A percentile compares a stretch with the other conserved stretches of the same genome.
Evolutionary conservation across 2,329 filamentous ascomycete genomes (phyloP).

Genomic region (Fusarium sp.): DNA sequence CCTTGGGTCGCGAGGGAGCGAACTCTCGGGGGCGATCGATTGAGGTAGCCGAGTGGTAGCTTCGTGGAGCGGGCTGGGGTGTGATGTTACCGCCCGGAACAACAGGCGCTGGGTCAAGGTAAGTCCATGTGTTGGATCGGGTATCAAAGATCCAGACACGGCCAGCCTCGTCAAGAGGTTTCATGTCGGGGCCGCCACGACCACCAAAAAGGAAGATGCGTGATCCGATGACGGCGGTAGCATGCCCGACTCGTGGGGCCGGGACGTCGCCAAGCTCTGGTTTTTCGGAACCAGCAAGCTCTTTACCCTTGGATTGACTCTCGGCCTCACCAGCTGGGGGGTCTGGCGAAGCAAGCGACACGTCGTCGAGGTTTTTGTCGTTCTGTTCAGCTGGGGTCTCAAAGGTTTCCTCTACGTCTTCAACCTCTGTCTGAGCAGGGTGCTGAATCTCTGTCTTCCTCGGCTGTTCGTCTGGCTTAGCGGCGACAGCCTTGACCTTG

Average conservation of each 20-base stretch:
- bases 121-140: constrained; percentile 68
- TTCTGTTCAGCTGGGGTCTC: constrained; percentile 30
- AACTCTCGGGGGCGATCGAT: constrained; percentile 66
- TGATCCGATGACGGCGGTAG: constrained; percentile 71
- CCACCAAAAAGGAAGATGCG: constrained; percentile 86
- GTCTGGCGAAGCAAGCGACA: constrained; percentile 49
- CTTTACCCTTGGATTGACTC: constrained; percentile 54
- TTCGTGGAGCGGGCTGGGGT: constrained; percentile 68
- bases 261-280: constrained; percentile 61
- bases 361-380: constrained; percentile 54
- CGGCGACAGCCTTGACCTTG: constrained; percentile 59
- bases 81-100: constrained; percentile 53
- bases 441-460: constrained; percentile 25
- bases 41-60: constrained; percentile 72
- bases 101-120: constrained; percentile 64
- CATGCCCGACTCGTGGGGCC: constrained; percentile 75
- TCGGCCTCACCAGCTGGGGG: constrained; percentile 31
- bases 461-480: constrained; percentile 45
- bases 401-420: constrained; percentile 39
- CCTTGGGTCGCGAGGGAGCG: constrained; percentile 46
- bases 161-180: constrained; percentile 77
- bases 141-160: constrained; percentile 81
- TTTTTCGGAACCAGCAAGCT: constrained; percentile 41
- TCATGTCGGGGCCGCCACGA: constrained; percentile 73
- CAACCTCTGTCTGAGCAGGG: constrained; percentile 14